Percentiles rank a stretch among this genome's conserved stretches.
Conservation (phyloP, 2,329 filamentous ascomycete genomes). For the Cladobotryum mycophilum region DNA sequence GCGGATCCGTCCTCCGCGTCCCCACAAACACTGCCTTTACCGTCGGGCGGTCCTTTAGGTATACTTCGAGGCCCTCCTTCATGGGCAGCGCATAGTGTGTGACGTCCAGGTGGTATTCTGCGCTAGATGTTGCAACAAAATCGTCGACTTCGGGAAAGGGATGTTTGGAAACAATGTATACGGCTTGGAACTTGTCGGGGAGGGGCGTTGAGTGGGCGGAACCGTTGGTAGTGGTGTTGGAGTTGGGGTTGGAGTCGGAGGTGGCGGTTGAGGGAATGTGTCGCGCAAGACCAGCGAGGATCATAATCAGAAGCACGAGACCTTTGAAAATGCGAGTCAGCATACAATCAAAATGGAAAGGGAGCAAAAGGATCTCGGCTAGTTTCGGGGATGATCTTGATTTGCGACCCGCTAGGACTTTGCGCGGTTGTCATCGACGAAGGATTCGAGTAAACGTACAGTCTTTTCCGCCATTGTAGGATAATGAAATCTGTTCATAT, state of each 20-base stretch:
- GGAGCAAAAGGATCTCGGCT: not conserved
- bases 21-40: slow-evolving; percentile 54
- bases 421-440: too few species aligned
- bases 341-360: not conserved
- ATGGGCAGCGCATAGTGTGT: slow-evolving; percentile 71
- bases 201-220: slow-evolving; percentile 18
- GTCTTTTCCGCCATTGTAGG: not conserved
- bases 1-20: slow-evolving; percentile 88
- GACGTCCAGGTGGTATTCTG: slow-evolving; percentile 68
- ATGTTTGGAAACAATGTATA: slow-evolving; percentile 82
- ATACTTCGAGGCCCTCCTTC: slow-evolving; percentile 72
- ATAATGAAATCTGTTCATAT: not conserved
- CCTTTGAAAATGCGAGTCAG: slow-evolving; percentile 6
- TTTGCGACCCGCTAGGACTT: too few species aligned
- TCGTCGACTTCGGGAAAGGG: slow-evolving; percentile 81
- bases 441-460: not conserved
- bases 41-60: slow-evolving; percentile 56
- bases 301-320: slow-evolving; percentile 81
- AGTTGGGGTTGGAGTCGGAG: slow-evolving; percentile 16
- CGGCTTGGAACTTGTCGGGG: slow-evolving; percentile 57
- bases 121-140: slow-evolving; percentile 66
- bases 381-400: too few species aligned
- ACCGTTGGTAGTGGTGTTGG: slow-evolving; percentile 17
- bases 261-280: slow-evolving; percentile 20
- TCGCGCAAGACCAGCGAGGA: slow-evolving; percentile 56